Percentiles rank a stretch among this genome's conserved stretches.
Evolutionary conservation across 2,329 filamentous ascomycete species (phyloP).

Genomic region (Colletotrichum siamense): DNA sequence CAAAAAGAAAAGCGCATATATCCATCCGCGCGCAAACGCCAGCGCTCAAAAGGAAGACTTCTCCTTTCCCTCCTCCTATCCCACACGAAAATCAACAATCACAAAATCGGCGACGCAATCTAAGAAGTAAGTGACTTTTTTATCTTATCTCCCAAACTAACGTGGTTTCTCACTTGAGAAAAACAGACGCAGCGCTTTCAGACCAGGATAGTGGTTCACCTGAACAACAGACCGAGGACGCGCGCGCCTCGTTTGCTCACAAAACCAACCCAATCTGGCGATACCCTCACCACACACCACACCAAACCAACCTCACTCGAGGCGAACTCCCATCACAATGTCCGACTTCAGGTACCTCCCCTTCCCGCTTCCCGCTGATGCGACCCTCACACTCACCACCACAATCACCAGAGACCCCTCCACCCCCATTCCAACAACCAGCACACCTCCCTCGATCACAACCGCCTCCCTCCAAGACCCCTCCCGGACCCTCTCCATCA

Average conservation of each 20-base stretch:
- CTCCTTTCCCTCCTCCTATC: neutral
- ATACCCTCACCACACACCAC: neutral
- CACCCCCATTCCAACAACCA: neutral
- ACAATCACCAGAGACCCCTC: neutral
- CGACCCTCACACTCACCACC: neutral
- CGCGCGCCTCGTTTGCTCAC: neutral
- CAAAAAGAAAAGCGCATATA: neutral
- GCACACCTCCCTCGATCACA: neutral
- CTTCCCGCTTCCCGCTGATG: neutral
- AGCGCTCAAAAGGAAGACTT: neutral
- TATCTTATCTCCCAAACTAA: neutral
- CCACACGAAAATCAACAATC: neutral
- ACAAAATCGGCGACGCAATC: fast-evolving
- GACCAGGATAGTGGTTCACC: no score
- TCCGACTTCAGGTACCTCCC: neutral
- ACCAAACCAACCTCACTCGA: neutral
- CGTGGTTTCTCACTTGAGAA: neutral
- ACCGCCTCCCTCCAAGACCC: neutral
- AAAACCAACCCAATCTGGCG: neutral
- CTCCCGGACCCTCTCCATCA: neutral
- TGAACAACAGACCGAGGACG: neutral
- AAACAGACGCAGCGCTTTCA: neutral
- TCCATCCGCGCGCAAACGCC: neutral
- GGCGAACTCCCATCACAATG: neutral
- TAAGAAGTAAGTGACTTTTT: neutral